Percentiles rank a stretch among this genome's conserved stretches.
Evolutionary conservation across 228 moss, liverwort and hornwort species (phyloP).

Genomic region (Sphagnum magellanicum): DNA sequence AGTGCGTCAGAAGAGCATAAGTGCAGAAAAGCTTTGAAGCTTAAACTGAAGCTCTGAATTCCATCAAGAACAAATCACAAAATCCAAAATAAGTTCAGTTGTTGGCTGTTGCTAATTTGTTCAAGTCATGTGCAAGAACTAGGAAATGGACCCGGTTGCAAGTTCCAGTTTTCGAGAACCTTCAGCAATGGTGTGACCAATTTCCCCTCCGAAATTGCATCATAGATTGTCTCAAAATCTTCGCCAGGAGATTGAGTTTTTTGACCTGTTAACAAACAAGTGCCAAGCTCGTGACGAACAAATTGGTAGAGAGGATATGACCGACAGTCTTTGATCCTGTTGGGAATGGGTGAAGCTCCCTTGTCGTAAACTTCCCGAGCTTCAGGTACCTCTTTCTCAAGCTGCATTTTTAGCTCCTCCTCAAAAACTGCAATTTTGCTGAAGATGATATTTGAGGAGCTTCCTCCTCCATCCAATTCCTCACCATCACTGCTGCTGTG

Average conservation of each 20-base stretch:
- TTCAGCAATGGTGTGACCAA: conserved; percentile 28
- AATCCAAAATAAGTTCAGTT: too few species aligned
- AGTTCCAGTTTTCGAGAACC: conserved; percentile 33
- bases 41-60: too few species aligned
- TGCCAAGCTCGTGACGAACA: conserved; percentile 18
- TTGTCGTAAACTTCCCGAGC: conserved; percentile 21
- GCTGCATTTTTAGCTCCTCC: conserved; percentile 20
- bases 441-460: conserved; percentile 8
- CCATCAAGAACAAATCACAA: too few species aligned
- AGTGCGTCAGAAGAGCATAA: too few species aligned
- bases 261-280: conserved; percentile 24
- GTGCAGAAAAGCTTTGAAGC: too few species aligned
- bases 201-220: conserved; percentile 26
- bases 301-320: conserved; percentile 37
- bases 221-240: conserved; percentile 41
- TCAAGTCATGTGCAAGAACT: too few species aligned
- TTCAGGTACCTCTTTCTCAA: conserved; percentile 9
- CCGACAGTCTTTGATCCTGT: conserved; percentile 33
- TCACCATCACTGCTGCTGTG: background rate
- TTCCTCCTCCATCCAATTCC: conserved; percentile 14
- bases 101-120: too few species aligned
- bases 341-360: conserved; percentile 12
- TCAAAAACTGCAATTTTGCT: conserved; percentile 25
- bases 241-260: conserved; percentile 21
- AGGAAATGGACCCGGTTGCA: conserved; percentile 22